Evolutionary conservation across 2,329 filamentous ascomycete genomes (phyloP), one percentile per base, ranked within the genome.

Genomic region (Penicillium sp.): DNA sequence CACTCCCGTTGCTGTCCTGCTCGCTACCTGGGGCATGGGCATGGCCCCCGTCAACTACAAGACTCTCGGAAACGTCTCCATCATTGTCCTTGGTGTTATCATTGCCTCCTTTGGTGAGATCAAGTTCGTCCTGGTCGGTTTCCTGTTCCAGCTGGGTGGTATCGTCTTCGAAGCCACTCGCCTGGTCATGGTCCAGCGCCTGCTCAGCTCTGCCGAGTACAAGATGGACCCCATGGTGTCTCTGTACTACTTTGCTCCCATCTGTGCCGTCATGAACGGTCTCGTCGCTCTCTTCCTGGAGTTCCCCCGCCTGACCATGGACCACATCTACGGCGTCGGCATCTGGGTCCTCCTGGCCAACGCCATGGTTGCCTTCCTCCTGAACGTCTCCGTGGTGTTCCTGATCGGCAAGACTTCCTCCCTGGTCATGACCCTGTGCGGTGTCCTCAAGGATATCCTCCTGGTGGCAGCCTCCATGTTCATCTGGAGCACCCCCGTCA

Each of bases 31-130:
- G 94, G 83, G 85, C 57, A 88, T 98, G 73, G 92, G 93, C 61
- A 88, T 97, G 65, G 88, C 91, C 15, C 88, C 91, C 65, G 91
- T 92, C 58, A 96, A 93, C 82, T 77, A 95, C 70, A 93, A 89
- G 83, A 91, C 92, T 53, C 89, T 99, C 72, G 86, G 91, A 75
- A 99, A 99, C 76, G 93, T 99, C 65, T 95, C 91, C 45, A 86
- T 94, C 76, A 99, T 99, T 72, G 95, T 98, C 56, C 79, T 98
- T 57, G 95, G 95, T 84, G 93, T 98, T 70, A 84, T 97, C 68
- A 92, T 99, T 74, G 95, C 95, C 54, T 97, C 94, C 1, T 87
- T 96, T 66, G 95, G 95, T 73, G 95, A 99, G 83, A 96, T 99
- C 79, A 89, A 93, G 76, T 99, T 99, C 76, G 90, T 81, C 70